Evolutionary conservation across 345 rosid species (phyloP).

Genomic region (Stellera chamaejasme): DNA sequence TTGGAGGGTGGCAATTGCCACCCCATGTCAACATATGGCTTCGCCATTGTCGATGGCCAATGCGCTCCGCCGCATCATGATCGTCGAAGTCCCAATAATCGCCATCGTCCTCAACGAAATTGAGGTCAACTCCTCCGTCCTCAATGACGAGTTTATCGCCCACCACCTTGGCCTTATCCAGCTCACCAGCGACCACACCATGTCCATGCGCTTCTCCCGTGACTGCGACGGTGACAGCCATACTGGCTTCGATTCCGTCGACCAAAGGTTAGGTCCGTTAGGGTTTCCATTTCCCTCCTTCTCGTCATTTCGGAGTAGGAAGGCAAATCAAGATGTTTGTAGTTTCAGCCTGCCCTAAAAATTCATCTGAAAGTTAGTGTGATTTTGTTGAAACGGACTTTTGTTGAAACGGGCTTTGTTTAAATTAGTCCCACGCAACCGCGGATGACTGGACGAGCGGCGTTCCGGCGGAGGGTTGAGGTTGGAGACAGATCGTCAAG

Average conservation of each 20-base stretch:
- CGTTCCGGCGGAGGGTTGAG: too few relatives aligned
- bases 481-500: too few relatives aligned
- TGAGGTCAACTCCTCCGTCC: slow-evolving; percentile 82
- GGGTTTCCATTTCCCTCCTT: too few relatives aligned
- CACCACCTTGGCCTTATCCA: slow-evolving; percentile 93
- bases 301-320: too few relatives aligned
- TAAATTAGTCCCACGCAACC: slow-evolving; percentile 70
- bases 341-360: too few relatives aligned
- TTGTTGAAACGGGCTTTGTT: slow-evolving; percentile 84
- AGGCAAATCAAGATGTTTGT: too few relatives aligned
- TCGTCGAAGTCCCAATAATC: slow-evolving; percentile 89
- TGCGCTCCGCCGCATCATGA: slow-evolving; percentile 96
- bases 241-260: slow-evolving; percentile 41
- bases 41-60: slow-evolving; percentile 93
- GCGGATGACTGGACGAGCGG: too few relatives aligned
- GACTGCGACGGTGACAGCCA: slow-evolving; percentile 96
- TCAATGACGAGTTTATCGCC: slow-evolving; percentile 92
- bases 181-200: slow-evolving; percentile 78
- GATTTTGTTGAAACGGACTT: slow-evolving; percentile 26
- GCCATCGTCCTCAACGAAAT: slow-evolving; percentile 96
- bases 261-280: slow-evolving; percentile 38
- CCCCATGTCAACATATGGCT: too few relatives aligned
- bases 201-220: slow-evolving; percentile 91
- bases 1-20: too few relatives aligned
- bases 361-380: too few relatives aligned